phyloP scores from a whole-genome alignment of 805 yeast species.

The Candida vartiovaarae region DNA sequence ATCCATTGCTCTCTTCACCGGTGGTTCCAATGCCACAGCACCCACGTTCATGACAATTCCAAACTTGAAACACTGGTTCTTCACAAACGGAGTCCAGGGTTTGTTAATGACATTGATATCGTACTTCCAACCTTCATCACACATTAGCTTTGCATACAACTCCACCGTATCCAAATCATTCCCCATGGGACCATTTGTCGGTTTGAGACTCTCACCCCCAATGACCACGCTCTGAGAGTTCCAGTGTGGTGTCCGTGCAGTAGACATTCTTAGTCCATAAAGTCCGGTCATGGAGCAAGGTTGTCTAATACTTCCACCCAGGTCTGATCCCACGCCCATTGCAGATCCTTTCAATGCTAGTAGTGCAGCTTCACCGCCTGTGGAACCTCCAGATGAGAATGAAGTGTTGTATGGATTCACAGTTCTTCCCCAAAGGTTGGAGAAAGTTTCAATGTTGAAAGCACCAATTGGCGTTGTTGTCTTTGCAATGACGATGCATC shows the following conservation, averaged over 20 bases:
- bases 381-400: conserved; percentile 45
- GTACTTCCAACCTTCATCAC: conserved; percentile 32
- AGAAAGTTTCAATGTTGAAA: conserved; percentile 40
- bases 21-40: conserved; percentile 41
- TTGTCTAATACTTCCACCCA: conserved; percentile 45
- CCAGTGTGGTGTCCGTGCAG: conserved; percentile 33
- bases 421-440: conserved; percentile 39
- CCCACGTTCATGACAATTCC: conserved; percentile 38
- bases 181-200: conserved; percentile 44
- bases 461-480: conserved; percentile 47
- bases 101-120: conserved; percentile 34
- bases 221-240: conserved; percentile 12
- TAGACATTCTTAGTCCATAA: conserved; percentile 37
- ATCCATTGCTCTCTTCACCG: conserved; percentile 39
- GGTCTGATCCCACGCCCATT: conserved; percentile 49
- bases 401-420: conserved; percentile 35
- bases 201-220: conserved; percentile 26
- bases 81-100: conserved; percentile 36
- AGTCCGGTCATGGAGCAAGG: conserved; percentile 38
- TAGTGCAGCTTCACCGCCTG: conserved; percentile 50
- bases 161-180: conserved; percentile 30
- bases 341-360: conserved; percentile 36
- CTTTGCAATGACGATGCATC: conserved; percentile 48
- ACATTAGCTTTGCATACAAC: conserved; percentile 25
- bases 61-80: conserved; percentile 30